Base-by-base conservation (phyloP, 108 stramenopile genomes). In the Stephanodiscus triporus region DNA sequence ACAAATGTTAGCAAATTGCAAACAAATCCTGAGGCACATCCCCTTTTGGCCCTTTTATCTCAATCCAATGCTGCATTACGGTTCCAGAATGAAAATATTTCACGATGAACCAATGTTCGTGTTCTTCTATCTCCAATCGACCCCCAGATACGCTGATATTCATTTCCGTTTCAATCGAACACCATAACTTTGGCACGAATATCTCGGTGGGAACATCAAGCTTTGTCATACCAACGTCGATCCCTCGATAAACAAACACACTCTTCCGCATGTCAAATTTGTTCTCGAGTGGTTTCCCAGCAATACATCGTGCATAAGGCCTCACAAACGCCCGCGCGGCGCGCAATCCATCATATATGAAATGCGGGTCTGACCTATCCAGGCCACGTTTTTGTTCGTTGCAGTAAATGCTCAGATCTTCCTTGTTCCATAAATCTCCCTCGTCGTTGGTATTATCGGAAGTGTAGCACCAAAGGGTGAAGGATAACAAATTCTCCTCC, bases 341-440 rank as follows among this genome's bases (percentile, higher is more conserved):
- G 40, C 76, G 68, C 30, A 70, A 36, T 42, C 76, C 76, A 64
- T 70, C 76, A 32, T 76, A 76, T 3, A 76, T 72, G 56, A 73
- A 66, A 14, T 45, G 58, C 1, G 63, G 54, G n/a, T 74, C 65
- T 0, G 63, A 45, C 22, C 37, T 26, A 29, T 74, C 56, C 54
- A 65, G 54, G 26, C 73, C 73, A 5, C 51, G 22, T 26, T 74
- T 74, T 37, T 83, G 77, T 38, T 83, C 82, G 16, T 62, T 29
- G 20, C 63, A 59, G 42, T 66, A 83, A 3, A 83, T 24, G 14
- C 68, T 70, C 47, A 83, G 61, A 63, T 83, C 73, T 42, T 83
- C 82, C 1, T 73, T 77, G 47, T 83, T 83, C 82, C 82, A 83
- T 20, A 56, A 17, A 36, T 83, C 82, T 9, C 82, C 82, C 24